A percentile compares a stretch with the other conserved stretches of the same genome.
Evolutionary conservation across 116 monocot genomes (phyloP).

Genomic region (Dioscorea cayenensis): DNA sequence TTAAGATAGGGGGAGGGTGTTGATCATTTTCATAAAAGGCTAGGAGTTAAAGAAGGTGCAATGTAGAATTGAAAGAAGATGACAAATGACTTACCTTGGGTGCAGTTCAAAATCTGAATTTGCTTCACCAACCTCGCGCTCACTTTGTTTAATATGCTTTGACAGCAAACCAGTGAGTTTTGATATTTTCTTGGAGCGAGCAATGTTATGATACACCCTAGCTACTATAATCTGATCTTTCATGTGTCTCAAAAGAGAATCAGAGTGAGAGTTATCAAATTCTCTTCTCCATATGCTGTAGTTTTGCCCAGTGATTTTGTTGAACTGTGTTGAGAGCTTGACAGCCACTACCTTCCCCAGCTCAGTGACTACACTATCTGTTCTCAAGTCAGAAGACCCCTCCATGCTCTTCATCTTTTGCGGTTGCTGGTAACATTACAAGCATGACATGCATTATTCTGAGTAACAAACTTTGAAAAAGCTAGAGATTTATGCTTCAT

Average conservation of each 20-base stretch:
- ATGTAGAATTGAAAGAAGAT: not conserved
- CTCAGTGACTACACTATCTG: not conserved
- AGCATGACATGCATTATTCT: not conserved
- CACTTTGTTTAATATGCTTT: slow-evolving; percentile 52
- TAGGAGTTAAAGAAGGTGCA: slow-evolving; percentile 5
- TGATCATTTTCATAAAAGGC: not conserved
- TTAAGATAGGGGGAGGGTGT: not conserved
- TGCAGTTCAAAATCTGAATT: slow-evolving; percentile 56
- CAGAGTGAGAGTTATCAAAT: slow-evolving; percentile 38
- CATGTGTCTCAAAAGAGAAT: slow-evolving; percentile 61
- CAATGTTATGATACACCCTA: slow-evolving; percentile 77
- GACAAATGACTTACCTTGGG: slow-evolving; percentile 19
- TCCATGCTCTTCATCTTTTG: not conserved
- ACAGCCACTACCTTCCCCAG: not conserved
- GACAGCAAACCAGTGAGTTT: slow-evolving; percentile 39
- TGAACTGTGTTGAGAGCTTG: not conserved
- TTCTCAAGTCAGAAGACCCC: not conserved
- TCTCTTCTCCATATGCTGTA: slow-evolving; percentile 71
- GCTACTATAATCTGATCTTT: slow-evolving; percentile 91
- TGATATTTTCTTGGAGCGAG: slow-evolving; percentile 35
- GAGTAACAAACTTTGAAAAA: too few species aligned
- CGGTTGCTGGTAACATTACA: not conserved
- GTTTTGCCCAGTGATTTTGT: slow-evolving; percentile 8
- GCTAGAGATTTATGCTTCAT: too few species aligned
- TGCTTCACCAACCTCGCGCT: slow-evolving; percentile 47